Evolutionary conservation across 257 asterid genomes (phyloP).

Genomic region (Lithospermum erythrorhizon): DNA sequence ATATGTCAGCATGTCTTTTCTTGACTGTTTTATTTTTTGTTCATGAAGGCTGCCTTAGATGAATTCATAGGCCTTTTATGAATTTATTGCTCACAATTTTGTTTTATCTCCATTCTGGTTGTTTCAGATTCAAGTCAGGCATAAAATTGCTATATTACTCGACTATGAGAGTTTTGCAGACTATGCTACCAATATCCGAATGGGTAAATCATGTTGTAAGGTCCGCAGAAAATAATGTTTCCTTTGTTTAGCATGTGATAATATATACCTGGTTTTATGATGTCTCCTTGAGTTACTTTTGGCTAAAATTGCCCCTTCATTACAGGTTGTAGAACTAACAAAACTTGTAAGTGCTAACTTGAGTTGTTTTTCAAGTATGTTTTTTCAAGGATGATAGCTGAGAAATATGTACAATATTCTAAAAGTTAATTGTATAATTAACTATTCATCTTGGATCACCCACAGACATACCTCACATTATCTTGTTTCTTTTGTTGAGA

Average conservation of each 20-base stretch:
- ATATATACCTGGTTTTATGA: background rate
- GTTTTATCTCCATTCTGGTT: background rate
- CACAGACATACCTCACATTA: background rate
- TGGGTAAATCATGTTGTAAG: slow-evolving; percentile 80
- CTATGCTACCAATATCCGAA: slow-evolving; percentile 53
- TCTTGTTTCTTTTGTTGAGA: background rate
- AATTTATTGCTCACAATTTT: background rate
- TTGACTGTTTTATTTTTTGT: background rate
- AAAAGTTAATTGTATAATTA: no score
- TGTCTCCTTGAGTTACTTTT: no score
- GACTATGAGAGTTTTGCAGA: slow-evolving; percentile 79
- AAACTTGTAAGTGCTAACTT: background rate
- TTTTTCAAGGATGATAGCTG: background rate
- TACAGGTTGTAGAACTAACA: background rate
- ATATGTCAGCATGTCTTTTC: slow-evolving; percentile 2
- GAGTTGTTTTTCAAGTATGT: background rate
- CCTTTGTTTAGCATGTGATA: slow-evolving; percentile 9
- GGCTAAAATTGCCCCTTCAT: background rate
- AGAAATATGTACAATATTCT: no score
- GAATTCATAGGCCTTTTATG: no score
- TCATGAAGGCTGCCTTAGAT: no score
- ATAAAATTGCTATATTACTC: slow-evolving; percentile 83
- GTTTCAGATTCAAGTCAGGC: slow-evolving; percentile 74
- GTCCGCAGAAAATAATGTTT: slow-evolving; percentile 29
- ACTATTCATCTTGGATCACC: background rate